Base-by-base conservation (phyloP, 1,139 yeast species). In the Kazachstania sp. region DNA sequence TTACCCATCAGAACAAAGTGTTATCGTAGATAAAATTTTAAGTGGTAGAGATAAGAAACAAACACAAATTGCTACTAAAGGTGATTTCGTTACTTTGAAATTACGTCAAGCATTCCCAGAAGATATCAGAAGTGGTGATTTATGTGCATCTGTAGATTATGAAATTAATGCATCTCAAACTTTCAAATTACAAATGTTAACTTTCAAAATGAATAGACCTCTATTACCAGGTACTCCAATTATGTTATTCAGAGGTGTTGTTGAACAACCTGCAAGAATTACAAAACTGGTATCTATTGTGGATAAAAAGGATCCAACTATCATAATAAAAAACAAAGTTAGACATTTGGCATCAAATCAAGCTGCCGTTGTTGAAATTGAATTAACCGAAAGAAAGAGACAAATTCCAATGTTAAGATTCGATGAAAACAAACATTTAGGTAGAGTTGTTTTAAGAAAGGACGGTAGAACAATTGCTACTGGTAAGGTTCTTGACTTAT, bases 381-480 rank as follows among this genome's bases (percentile, higher is more conserved):
- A 79, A 54, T 65, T 86, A 4, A 69, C 72, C 19, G 79, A 75
- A 26, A 55, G 54, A 43, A 60, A 56, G 74, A 72, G 48, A 52
- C 69, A 74, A 37, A 65, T 83, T 36, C 95, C 95, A 1, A 60
- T 86, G 44, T 73, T 87, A 30, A 71, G 73, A 20, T 83, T 75
- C 56, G 68, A 68, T 12, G 78, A 81, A 43, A 80, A 81, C 60
- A 74, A 74, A 55, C 78, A 78, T 37, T 69, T 92, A 43, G 95
- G 97, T 2, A 75, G 96, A 57, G 71, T 92, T 23, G 92, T 94
- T 7, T 67, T 92, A 41, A 79, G 98, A 60, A 79, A 83, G 57
- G 95, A 86, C 56, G 97, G 97, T 2, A 62, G 72, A 29, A 87
- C 97, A 0, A 76, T 92, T 43, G 97, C 95, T 9, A 96, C 97